These are phyloP conservation scores for Wallacemonas rigidus DNA, from an alignment of 208 protist species.

Conservation along the genomic window DNA sequence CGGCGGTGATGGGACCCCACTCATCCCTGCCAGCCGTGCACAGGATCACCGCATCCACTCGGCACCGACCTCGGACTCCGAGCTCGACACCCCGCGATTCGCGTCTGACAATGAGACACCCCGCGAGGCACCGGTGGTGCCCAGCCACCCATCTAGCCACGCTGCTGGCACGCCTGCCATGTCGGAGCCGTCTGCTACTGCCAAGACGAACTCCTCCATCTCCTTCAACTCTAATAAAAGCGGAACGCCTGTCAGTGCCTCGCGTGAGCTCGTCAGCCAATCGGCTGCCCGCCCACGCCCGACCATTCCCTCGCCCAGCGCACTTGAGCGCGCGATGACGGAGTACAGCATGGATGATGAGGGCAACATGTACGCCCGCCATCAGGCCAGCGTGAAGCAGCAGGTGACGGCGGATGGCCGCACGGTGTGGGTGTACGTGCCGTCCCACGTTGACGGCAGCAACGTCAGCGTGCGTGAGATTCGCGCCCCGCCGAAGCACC, in stretches of 20 bases:
- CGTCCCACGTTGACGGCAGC: constrained; percentile 27
- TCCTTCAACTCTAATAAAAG: constrained; percentile 32
- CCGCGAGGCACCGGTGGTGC: constrained; percentile 6
- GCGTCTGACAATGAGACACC: neutral
- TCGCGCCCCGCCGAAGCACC: constrained; percentile 46
- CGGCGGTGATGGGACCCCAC: constrained; percentile 19
- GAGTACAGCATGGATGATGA: constrained; percentile 40
- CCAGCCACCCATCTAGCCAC: constrained; percentile 11
- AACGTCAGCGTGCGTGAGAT: constrained; percentile 39
- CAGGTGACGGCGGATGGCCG: constrained; percentile 49
- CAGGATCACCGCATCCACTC: constrained; percentile 24
- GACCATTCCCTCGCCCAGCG: constrained; percentile 45
- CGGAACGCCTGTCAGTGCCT: constrained; percentile 14
- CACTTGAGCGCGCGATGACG: constrained; percentile 38
- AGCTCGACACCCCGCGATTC: constrained; percentile 16
- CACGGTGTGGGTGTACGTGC: constrained; percentile 59
- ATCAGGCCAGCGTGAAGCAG: constrained; percentile 42
- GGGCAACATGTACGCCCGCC: constrained; percentile 34
- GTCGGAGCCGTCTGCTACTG: neutral
- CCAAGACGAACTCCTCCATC: constrained; percentile 25
- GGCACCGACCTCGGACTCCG: constrained; percentile 11
- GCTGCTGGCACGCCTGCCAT: constrained; percentile 28
- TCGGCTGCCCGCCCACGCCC: constrained; percentile 30
- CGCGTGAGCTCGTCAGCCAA: constrained; percentile 12
- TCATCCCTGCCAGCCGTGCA: constrained; percentile 24